Evolutionary conservation across 1,284 basidiomycete species (phyloP).

Genomic region (Ceratobasidium sp.): DNA sequence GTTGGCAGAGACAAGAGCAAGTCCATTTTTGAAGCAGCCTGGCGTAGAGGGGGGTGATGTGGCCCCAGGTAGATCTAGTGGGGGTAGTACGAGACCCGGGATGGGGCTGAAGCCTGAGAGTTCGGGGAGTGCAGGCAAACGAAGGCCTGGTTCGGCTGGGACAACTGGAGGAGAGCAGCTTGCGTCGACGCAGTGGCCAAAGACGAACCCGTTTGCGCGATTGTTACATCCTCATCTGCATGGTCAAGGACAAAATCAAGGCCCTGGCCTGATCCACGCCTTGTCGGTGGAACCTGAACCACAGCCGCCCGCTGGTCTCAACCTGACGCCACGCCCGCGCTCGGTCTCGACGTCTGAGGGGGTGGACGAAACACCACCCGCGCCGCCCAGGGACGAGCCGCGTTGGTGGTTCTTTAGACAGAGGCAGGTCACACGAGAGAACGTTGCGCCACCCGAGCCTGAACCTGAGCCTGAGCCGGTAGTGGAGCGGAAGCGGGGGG

Average conservation of each 20-base stretch:
- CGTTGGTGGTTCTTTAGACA: constrained; percentile 28
- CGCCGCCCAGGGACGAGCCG: constrained; percentile 11
- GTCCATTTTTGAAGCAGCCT: constrained; percentile 34
- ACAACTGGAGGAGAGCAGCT: neutral
- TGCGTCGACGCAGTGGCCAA: constrained; percentile 28
- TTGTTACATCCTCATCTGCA: constrained; percentile 22
- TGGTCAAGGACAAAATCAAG: constrained; percentile 7
- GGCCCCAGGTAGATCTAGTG: neutral
- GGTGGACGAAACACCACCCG: neutral
- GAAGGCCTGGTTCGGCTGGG: constrained; percentile 15
- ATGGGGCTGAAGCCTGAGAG: neutral
- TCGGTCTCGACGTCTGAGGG: constrained; percentile 36
- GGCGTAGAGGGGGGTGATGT: neutral
- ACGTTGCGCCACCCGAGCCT: constrained; percentile 50
- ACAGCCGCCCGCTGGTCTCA: constrained; percentile 1
- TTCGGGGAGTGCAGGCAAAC: constrained; percentile 2
- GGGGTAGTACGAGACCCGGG: neutral
- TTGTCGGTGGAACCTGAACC: constrained; percentile 33
- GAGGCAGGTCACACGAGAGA: neutral
- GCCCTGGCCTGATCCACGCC: constrained; percentile 27
- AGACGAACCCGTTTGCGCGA: constrained; percentile 32
- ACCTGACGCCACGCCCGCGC: constrained; percentile 3
- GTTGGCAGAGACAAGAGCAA: constrained; percentile 21
- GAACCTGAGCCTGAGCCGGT: constrained; percentile 51
- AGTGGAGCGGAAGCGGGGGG: constrained; percentile 56